phyloP scores from a whole-genome alignment of 768 basidiomycete genomes.

The Gymnopilus dilepis region DNA sequence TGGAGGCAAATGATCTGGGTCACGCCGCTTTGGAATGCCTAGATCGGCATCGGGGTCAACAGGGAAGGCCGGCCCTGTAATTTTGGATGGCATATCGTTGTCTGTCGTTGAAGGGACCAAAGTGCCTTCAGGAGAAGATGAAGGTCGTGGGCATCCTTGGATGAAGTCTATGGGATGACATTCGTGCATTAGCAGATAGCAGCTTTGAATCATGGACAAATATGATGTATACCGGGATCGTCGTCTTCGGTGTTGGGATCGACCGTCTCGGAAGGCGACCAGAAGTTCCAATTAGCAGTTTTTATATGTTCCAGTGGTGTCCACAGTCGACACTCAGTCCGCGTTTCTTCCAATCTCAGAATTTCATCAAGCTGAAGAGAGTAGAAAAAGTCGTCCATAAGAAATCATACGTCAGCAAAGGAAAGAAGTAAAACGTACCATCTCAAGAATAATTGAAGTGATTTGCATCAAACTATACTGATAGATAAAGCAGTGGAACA shows the following conservation, averaged over 20 bases:
- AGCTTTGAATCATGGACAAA: no score
- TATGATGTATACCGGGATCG: constrained; percentile 59
- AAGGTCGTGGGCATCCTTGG: constrained; percentile 54
- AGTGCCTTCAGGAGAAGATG: background rate
- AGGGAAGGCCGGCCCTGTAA: constrained; percentile 1
- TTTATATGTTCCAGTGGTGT: constrained; percentile 46
- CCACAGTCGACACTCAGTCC: constrained; percentile 57
- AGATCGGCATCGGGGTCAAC: background rate
- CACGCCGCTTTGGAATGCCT: background rate
- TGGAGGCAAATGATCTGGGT: constrained; percentile 2
- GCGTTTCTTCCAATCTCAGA: constrained; percentile 55
- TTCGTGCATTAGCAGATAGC: no score
- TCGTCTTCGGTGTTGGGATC: constrained; percentile 64
- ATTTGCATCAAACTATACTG: constrained; percentile 59
- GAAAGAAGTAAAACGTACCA: constrained; percentile 37
- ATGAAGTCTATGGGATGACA: constrained; percentile 44
- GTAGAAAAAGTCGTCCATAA: background rate
- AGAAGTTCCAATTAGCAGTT: constrained; percentile 45
- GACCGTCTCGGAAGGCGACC: constrained; percentile 49
- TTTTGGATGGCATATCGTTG: background rate
- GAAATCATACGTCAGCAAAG: background rate
- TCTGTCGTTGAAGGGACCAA: background rate
- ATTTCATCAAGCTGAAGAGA: constrained; percentile 60
- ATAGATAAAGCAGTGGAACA: constrained; percentile 79
- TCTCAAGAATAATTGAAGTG: constrained; percentile 41